These are phyloP conservation scores for Mycena epipterygia DNA, from an alignment of 768 basidiomycete genomes.

Conservation along the genomic window DNA sequence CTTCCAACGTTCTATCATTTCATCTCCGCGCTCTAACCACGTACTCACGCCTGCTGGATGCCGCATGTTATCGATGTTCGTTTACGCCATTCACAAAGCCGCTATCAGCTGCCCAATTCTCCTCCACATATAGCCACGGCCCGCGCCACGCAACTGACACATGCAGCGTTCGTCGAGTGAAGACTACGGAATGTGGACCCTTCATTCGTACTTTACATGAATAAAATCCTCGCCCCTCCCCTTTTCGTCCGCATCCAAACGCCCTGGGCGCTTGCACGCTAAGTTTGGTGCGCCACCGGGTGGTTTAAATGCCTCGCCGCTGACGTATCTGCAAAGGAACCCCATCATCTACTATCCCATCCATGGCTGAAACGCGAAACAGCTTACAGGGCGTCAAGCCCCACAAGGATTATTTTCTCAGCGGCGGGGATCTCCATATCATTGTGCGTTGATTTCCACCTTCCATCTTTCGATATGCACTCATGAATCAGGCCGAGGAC, in stretches of 20 bases:
- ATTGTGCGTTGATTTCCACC: slow-evolving; percentile 46
- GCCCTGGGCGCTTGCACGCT: slow-evolving; percentile 25
- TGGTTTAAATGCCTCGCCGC: neutral
- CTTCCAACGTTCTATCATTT: neutral
- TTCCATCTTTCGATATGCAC: neutral
- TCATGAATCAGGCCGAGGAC: slow-evolving; percentile 54
- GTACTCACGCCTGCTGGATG: slow-evolving; percentile 6
- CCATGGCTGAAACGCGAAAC: slow-evolving; percentile 17
- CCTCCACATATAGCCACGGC: neutral
- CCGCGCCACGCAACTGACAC: neutral
- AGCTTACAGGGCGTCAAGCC: slow-evolving; percentile 30
- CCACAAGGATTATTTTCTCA: slow-evolving; percentile 59
- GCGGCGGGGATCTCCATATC: slow-evolving; percentile 63
- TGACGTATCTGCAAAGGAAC: neutral
- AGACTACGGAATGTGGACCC: neutral
- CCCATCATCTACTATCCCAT: neutral
- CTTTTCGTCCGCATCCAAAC: neutral
- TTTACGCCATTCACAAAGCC: neutral
- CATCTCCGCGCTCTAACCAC: slow-evolving; percentile 2
- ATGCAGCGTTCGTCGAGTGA: neutral
- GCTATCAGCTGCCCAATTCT: neutral
- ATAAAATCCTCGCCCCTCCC: neutral
- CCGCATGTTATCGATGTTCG: slow-evolving; percentile 1
- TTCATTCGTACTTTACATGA: neutral
- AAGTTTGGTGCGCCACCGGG: slow-evolving; percentile 8